Percentiles rank a stretch among this genome's conserved stretches.
phyloP scores from a whole-genome alignment of 2,329 filamentous ascomycete genomes.

The Lithohypha guttulata region DNA sequence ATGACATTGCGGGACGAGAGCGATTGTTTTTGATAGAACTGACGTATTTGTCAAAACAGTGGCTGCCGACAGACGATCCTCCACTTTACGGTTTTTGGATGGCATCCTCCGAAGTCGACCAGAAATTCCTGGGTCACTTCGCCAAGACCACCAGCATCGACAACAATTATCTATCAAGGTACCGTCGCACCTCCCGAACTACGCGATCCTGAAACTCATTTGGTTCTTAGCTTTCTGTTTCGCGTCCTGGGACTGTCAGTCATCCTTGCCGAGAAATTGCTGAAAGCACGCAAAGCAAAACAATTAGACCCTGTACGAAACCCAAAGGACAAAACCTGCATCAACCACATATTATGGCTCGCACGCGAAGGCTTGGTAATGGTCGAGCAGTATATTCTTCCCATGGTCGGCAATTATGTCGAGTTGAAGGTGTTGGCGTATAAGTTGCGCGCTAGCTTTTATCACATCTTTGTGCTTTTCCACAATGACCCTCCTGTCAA shows the following conservation, averaged over 20 bases:
- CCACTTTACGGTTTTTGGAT: slow-evolving; percentile 45
- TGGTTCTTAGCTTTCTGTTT: slow-evolving; percentile 55
- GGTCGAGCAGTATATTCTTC: slow-evolving; percentile 74
- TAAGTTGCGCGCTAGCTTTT: slow-evolving; percentile 87
- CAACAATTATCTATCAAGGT: slow-evolving; percentile 64
- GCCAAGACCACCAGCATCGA: slow-evolving; percentile 68
- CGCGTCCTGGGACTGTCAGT: slow-evolving; percentile 86
- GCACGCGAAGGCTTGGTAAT: slow-evolving; percentile 82
- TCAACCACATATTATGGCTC: slow-evolving; percentile 90
- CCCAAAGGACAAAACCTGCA: slow-evolving; percentile 62
- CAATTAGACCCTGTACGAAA: slow-evolving; percentile 68
- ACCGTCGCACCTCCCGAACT: slow-evolving; percentile 3
- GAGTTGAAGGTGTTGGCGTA: slow-evolving; percentile 83
- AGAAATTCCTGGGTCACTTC: slow-evolving; percentile 87
- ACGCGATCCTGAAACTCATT: neutral
- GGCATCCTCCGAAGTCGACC: slow-evolving; percentile 94
- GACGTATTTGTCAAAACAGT: slow-evolving; percentile 25
- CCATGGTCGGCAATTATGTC: slow-evolving; percentile 64
- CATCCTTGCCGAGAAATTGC: slow-evolving; percentile 71
- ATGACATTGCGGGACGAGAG: neutral
- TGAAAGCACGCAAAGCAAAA: slow-evolving; percentile 71
- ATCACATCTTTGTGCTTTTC: slow-evolving; percentile 93
- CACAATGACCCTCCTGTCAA: slow-evolving; percentile 79
- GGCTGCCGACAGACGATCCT: slow-evolving; percentile 25
- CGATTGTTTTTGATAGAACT: slow-evolving; percentile 18